Evolutionary conservation across 805 yeast genomes (phyloP), one percentile per base, ranked within the genome.

Genomic region (Metschnikowia koreensis): DNA sequence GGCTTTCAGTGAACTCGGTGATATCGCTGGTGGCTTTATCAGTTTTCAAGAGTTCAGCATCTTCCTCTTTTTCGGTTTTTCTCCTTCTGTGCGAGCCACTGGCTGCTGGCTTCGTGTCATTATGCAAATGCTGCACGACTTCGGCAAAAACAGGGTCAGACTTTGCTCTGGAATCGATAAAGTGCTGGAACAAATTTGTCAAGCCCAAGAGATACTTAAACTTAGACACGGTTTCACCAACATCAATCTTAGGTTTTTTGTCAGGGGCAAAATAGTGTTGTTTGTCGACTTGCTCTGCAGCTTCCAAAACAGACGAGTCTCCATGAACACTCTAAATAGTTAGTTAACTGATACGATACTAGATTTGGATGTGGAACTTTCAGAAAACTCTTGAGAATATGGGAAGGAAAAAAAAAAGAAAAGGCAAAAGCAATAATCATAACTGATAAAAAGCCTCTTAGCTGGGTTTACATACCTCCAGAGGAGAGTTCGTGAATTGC

Each of bases 61-160:
- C 92, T 64, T 87, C 94, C 64, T 87, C 92, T 63, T 82, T 81
- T 60, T 86, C 92, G 3, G 89, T 84, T 61, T 84, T 84, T 54
- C 91, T 75, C 62, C 87, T 75, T 60, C 86, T 76, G 50, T 72
- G 75, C 46, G 72, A 50, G 10, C 60, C 54, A 6, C 46, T 54
- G 22, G 55, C 34, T 29, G 33, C 44, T 7, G 51, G 57, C 51
- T 39, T 41, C 34, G 46, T 58, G 55, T 43, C 61, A 41, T 17
- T 57, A 55, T 37, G 68, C 39, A 80, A 63, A 45, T 70, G 60
- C 33, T 80, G 74, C 46, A 84, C 67, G 12, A 84, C 86, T 54
- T 75, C 66, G 46, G 75, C 73, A 60, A 85, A 82, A 26, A 69
- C 73, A 11, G 81, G 79, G 66, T 86, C 90, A 56, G 77, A 82